Evolutionary conservation across 768 basidiomycete species (phyloP).

Genomic region (Tylopilus felleus): DNA sequence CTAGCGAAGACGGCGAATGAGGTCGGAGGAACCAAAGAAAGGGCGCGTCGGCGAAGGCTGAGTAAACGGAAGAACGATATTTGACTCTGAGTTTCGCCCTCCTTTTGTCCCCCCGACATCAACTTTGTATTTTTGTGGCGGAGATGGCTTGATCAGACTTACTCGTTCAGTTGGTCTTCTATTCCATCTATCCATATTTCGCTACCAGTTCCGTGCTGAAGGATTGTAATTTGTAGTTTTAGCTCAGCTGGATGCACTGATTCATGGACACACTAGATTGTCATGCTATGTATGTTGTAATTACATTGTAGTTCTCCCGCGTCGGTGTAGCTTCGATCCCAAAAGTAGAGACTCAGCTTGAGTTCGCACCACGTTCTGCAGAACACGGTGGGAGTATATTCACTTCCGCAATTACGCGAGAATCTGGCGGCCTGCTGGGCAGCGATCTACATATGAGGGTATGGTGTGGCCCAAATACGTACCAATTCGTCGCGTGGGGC

Average conservation of each 20-base stretch:
- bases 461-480: constrained; percentile 15
- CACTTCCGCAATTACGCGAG: constrained; percentile 31
- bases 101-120: constrained; percentile 8
- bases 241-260: constrained; percentile 1
- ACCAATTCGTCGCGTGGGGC: constrained; percentile 18
- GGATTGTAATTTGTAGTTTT: constrained; percentile 15
- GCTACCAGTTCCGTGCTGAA: constrained; percentile 6
- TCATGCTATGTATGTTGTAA: neutral
- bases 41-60: constrained; percentile 29
- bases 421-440: constrained; percentile 9
- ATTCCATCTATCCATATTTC: constrained; percentile 8
- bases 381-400: constrained; percentile 1
- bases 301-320: constrained; percentile 3
- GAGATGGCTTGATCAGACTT: constrained; percentile 21
- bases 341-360: neutral
- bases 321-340: constrained; percentile 5
- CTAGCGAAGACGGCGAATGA: constrained; percentile 14
- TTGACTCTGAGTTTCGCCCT: constrained; percentile 19
- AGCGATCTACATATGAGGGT: constrained; percentile 24
- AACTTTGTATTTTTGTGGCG: constrained; percentile 10
- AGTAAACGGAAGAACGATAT: constrained; percentile 32
- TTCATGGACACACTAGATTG: constrained; percentile 3
- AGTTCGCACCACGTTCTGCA: neutral
- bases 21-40: constrained; percentile 21
- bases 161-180: constrained; percentile 21